phyloP scores from a whole-genome alignment of 31 red algal genomes.

The Porphyra umbilicalis region DNA sequence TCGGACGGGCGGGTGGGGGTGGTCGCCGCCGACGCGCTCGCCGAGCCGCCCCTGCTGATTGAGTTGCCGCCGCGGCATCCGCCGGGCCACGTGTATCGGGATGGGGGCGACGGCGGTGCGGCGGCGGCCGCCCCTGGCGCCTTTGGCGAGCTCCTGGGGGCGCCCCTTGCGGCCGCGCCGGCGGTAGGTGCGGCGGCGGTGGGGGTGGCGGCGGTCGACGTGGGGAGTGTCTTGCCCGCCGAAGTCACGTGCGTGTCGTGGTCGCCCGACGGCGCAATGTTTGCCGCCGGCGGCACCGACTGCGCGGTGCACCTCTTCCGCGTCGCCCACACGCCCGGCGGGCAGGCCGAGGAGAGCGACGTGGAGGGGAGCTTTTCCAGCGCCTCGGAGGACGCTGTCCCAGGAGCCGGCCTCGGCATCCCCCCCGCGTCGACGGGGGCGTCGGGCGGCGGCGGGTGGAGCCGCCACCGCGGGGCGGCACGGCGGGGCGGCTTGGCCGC shows the following conservation, averaged over 20 bases:
- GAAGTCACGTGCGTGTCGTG: constrained; percentile 66
- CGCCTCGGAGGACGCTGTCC: background rate
- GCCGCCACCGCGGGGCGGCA: constrained; percentile 10
- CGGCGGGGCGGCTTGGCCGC: constrained; percentile 16
- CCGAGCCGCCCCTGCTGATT: background rate
- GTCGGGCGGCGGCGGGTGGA: background rate
- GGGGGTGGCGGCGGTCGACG: constrained; percentile 39
- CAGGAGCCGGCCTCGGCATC: background rate
- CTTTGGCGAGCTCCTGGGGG: background rate
- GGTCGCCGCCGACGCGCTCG: background rate
- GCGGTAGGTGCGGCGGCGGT: background rate
- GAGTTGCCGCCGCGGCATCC: background rate
- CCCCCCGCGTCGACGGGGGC: background rate
- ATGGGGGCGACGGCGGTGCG: background rate
- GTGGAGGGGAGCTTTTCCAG: background rate
- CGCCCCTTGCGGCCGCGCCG: background rate
- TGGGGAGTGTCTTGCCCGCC: constrained; percentile 35
- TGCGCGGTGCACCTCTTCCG: constrained; percentile 64
- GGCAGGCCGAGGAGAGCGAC: background rate
- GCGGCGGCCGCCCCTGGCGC: background rate
- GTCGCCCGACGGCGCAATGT: constrained; percentile 63
- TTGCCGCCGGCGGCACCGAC: constrained; percentile 67
- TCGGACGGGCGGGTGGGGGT: background rate
- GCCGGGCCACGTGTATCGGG: background rate
- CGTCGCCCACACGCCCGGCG: constrained; percentile 21